Conservation (phyloP, 2,329 filamentous ascomycete genomes). For the Endothia cerciana region DNA sequence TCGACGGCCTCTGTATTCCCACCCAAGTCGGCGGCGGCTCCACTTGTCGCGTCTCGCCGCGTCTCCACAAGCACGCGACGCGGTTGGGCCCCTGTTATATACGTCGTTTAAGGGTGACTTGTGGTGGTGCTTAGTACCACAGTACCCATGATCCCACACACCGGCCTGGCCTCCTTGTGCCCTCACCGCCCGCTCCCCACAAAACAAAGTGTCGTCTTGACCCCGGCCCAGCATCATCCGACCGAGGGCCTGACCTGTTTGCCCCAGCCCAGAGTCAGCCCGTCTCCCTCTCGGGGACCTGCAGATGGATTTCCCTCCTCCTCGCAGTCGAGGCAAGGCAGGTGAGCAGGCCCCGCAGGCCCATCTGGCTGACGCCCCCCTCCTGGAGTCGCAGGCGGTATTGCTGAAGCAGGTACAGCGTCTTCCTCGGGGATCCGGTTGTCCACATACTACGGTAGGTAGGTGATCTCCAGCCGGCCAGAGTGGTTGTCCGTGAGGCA, state of each 20-base stretch:
- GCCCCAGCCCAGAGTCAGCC: not conserved
- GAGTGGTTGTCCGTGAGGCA: not conserved
- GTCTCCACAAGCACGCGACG: not conserved
- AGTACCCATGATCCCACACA: not conserved
- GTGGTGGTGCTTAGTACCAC: too few species aligned
- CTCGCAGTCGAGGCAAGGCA: not conserved
- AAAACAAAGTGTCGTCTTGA: not conserved
- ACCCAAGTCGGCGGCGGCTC: not conserved
- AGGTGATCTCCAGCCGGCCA: not conserved
- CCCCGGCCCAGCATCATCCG: too few species aligned
- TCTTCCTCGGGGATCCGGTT: not conserved
- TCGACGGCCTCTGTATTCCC: not conserved
- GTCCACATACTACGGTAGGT: not conserved
- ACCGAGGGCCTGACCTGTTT: not conserved
- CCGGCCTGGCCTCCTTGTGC: not conserved
- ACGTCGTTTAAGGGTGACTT: too few species aligned
- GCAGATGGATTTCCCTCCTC: not conserved
- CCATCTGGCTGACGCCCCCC: not conserved
- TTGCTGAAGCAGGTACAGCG: not conserved
- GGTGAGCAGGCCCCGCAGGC: not conserved
- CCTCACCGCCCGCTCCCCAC: not conserved
- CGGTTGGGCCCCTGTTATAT: too few species aligned
- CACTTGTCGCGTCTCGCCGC: not conserved
- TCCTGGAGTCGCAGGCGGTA: not conserved
- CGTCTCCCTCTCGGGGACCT: not conserved